Percentiles rank a stretch among this genome's conserved stretches.
Conservation (phyloP, 2,329 filamentous ascomycete genomes). For the Ilyonectria destructans region DNA sequence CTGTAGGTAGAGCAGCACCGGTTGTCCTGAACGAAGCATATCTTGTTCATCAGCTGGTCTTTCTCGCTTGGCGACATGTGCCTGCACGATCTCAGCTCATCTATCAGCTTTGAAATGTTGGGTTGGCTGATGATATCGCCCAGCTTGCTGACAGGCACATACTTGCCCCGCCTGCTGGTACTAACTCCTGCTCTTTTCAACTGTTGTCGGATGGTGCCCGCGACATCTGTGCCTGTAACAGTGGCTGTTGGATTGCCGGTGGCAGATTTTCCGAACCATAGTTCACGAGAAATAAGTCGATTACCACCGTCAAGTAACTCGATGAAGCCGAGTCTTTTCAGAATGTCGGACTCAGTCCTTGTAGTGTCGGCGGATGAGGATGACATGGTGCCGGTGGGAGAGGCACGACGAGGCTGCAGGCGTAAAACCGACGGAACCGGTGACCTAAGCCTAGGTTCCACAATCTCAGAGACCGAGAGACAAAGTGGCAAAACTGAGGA, state of each 20-base stretch:
- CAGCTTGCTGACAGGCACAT: background rate
- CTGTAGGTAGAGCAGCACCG: background rate
- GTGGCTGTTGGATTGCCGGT: background rate
- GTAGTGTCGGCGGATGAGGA: no score
- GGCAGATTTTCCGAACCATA: background rate
- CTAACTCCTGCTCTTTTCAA: background rate
- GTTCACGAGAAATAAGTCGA: background rate
- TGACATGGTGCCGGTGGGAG: no score
- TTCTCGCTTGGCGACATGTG: background rate
- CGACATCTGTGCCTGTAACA: background rate
- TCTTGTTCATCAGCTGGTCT: background rate
- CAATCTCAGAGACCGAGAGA: no score
- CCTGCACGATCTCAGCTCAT: background rate
- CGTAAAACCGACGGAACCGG: no score
- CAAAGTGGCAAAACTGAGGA: no score
- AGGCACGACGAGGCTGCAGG: no score
- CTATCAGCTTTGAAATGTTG: background rate
- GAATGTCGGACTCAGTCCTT: no score
- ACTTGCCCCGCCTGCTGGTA: background rate
- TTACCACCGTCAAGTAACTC: background rate
- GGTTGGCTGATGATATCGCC: background rate
- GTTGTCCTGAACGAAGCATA: background rate
- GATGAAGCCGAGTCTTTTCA: no score
- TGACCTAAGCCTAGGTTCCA: no score
- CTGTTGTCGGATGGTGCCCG: background rate